A percentile compares a stretch with the other conserved stretches of the same genome.
These are phyloP conservation scores for Metarhizium brunneum DNA, from an alignment of 2,329 filamentous ascomycete species.

Conservation along the genomic window DNA sequence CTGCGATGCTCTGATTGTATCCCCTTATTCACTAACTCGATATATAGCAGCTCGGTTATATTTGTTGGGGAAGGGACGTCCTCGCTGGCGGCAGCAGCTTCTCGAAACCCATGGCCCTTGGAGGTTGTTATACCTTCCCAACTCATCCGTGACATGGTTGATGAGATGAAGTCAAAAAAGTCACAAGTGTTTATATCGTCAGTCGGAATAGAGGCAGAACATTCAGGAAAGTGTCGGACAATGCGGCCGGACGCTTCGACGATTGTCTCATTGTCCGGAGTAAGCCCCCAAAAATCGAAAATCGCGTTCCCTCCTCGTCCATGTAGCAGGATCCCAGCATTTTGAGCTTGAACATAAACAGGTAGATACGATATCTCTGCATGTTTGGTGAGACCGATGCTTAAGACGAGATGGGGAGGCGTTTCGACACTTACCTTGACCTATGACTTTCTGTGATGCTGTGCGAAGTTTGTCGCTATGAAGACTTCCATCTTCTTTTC, in stretches of 20 bases:
- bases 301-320: neutral
- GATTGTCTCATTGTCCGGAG: neutral
- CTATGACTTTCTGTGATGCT: neutral
- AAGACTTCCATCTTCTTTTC: neutral
- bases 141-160: neutral
- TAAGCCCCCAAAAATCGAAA: neutral
- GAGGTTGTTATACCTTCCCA: neutral
- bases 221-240: neutral
- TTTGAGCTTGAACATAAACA: neutral
- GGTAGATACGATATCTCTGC: neutral
- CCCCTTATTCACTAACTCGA: constrained; percentile 28
- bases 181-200: neutral
- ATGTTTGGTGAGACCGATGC: neutral
- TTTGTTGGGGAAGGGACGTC: constrained; percentile 29
- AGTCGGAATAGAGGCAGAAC: neutral
- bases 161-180: constrained; percentile 3
- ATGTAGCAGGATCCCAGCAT: neutral
- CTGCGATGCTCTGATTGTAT: constrained; percentile 9
- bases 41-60: constrained; percentile 36
- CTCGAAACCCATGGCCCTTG: neutral
- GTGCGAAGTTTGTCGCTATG: neutral
- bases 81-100: neutral
- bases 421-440: neutral
- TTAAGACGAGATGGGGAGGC: neutral
- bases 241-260: neutral